A percentile compares a stretch with the other conserved stretches of the same genome.
These are phyloP conservation scores for Theobroma grandiflorum DNA, from an alignment of 441 rosid species.

Conservation along the genomic window DNA sequence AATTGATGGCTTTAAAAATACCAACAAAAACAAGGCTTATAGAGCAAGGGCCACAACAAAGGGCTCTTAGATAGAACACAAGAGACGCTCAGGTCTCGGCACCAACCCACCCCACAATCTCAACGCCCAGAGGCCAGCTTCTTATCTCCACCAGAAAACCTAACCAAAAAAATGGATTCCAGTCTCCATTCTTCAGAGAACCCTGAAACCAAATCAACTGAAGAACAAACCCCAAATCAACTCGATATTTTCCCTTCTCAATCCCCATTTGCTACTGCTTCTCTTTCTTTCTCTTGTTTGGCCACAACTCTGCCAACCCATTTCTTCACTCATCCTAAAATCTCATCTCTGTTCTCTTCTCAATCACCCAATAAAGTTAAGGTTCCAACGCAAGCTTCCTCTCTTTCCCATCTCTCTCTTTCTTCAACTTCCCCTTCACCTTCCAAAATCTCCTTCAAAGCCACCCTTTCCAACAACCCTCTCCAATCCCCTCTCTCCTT, in stretches of 20 bases:
- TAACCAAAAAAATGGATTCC: slow-evolving; percentile 49
- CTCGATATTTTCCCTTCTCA: slow-evolving; percentile 44
- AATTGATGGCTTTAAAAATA: neutral
- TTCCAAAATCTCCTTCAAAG: slow-evolving; percentile 67
- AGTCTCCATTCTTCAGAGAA: slow-evolving; percentile 33
- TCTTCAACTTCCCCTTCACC: slow-evolving; percentile 45
- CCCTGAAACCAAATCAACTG: slow-evolving; percentile 49
- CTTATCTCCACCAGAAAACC: slow-evolving; percentile 6
- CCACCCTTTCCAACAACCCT: slow-evolving; percentile 77
- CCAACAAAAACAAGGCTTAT: neutral
- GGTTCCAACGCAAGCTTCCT: slow-evolving; percentile 75
- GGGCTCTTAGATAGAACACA: neutral
- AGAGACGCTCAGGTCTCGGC: neutral
- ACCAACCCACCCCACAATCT: neutral
- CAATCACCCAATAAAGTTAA: slow-evolving; percentile 57
- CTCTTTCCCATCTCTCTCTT: slow-evolving; percentile 62
- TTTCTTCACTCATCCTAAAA: slow-evolving; percentile 55
- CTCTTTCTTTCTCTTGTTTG: slow-evolving; percentile 55
- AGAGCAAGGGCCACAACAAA: neutral
- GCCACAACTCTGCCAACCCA: slow-evolving; percentile 53
- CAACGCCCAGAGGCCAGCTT: neutral
- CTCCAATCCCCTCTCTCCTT: slow-evolving; percentile 75
- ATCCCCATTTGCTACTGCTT: slow-evolving; percentile 66
- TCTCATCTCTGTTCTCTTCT: slow-evolving; percentile 41
- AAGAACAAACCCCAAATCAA: slow-evolving; percentile 40